Evolutionary conservation across 2,329 filamentous ascomycete species (phyloP), one percentile per base, ranked within the genome.

Genomic region (Tolypocladium ovalisporum): DNA sequence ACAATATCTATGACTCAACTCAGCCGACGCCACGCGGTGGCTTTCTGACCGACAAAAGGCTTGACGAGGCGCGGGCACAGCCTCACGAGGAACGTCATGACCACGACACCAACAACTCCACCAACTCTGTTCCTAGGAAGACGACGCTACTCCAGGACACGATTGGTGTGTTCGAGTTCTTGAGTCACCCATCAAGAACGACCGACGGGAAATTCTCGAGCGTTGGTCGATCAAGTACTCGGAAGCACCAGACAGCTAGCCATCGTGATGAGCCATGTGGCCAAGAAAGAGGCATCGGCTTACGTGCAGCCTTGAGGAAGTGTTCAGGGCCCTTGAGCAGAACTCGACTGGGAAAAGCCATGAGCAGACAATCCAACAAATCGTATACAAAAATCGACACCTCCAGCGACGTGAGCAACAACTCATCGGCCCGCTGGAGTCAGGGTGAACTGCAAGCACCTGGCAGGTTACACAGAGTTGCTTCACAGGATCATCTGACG

Each of bases 161-260:
- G 42, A 70, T 71, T 27, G 60, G 62, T 4, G 58, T 70, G 10
- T 71, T 69, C 54, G 68, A 71, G 49, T 64, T 64, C 19, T 55
- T 71, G n/a, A n/a, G n/a, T n/a, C 39, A 62, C 60, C 27, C 58
- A 35, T 8, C 58, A 58, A 40, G 27, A 37, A 35, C 37, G 10
- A 24, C 32, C 15, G 42, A 32, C 19, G 24, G 12, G 3, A 19
- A 10, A 3, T 17, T 13, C 22, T 7, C 17, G 7, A 54, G 22
- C 13, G n/a, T 9, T 24, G n/a, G 24, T 4, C n/a, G 15, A 13
- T 44, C 22, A 13, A 39, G 10, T 35, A 27, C 17, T n/a, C 39
- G 27, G 9, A 15, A n/a, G 37, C 37, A 15, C 27, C 27, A 44
- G 2, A 3, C 10, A 39, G 34, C 22, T 52, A 1, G 19, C 9